These are phyloP conservation scores for Nigrograna mackinnonii DNA, from an alignment of 2,329 filamentous ascomycete genomes.

Conservation along the genomic window DNA sequence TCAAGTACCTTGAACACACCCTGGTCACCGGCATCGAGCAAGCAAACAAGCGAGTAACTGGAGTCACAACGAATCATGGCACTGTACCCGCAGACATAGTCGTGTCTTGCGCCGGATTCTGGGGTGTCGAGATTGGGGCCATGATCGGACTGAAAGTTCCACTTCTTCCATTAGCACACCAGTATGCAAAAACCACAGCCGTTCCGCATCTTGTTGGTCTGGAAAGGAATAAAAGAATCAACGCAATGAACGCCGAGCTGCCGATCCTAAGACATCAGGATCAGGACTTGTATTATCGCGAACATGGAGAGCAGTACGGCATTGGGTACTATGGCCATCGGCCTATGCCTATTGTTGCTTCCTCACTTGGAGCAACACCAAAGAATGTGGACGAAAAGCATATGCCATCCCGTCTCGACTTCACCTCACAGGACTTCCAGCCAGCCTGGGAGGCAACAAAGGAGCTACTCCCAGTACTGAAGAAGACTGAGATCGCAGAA, in stretches of 20 bases:
- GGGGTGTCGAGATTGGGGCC: conserved; percentile 67
- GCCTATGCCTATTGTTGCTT: conserved; percentile 63
- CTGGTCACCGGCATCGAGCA: conserved; percentile 62
- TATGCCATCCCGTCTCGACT: conserved; percentile 66
- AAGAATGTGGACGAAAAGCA: conserved; percentile 59
- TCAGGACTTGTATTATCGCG: conserved; percentile 66
- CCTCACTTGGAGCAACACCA: conserved; percentile 57
- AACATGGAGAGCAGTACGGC: conserved; percentile 65
- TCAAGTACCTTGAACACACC: conserved; percentile 60
- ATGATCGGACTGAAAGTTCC: conserved; percentile 64
- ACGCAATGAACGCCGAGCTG: conserved; percentile 54
- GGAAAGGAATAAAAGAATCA: conserved; percentile 44
- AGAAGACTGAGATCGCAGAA: conserved; percentile 56
- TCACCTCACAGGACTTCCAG: conserved; percentile 63
- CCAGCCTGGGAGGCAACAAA: conserved; percentile 63
- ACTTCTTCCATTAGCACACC: conserved; percentile 64
- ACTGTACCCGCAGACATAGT: conserved; percentile 62
- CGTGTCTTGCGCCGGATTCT: conserved; percentile 67
- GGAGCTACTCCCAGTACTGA: conserved; percentile 58
- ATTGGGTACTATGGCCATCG: conserved; percentile 68
- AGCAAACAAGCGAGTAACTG: conserved; percentile 55
- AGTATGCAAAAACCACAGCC: conserved; percentile 65
- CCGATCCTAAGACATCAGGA: conserved; percentile 68
- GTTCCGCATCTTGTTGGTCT: conserved; percentile 50
- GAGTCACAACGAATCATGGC: conserved; percentile 55